Conservation (phyloP, 768 basidiomycete genomes). For the Suillus fuscotomentosus region DNA sequence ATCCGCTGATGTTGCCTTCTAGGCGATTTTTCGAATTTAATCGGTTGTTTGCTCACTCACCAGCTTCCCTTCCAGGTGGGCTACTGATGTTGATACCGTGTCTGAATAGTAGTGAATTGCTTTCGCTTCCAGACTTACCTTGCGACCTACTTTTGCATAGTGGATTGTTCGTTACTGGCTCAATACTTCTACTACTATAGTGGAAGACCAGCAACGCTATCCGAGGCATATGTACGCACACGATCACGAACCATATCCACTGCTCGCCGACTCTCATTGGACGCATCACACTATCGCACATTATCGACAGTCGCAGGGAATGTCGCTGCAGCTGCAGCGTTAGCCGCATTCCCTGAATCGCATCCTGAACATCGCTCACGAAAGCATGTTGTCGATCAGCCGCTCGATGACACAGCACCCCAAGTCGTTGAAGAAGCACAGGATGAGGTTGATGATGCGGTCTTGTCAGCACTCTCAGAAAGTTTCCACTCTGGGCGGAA, state of each 20-base stretch:
- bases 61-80: conserved; percentile 94
- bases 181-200: conserved; percentile 90
- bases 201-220: conserved; percentile 33
- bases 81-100: conserved; percentile 5
- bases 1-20: background rate
- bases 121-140: conserved; percentile 67
- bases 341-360: conserved; percentile 63
- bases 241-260: conserved; percentile 44
- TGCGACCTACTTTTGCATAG: conserved; percentile 84
- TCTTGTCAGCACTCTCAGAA: conserved; percentile 59
- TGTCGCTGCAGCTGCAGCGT: conserved; percentile 68
- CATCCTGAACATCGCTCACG: conserved; percentile 33
- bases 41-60: conserved; percentile 88
- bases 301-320: conserved; percentile 68
- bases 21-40: conserved; percentile 92
- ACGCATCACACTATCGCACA: conserved; percentile 65
- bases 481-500: conserved; percentile 79
- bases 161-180: conserved; percentile 71
- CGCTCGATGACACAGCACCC: conserved; percentile 20
- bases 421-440: conserved; percentile 22
- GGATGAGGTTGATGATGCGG: conserved; percentile 51
- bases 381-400: conserved; percentile 24
- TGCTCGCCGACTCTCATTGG: conserved; percentile 48
- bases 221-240: conserved; percentile 33
- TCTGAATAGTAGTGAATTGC: conserved; percentile 12